Conservation (phyloP, 257 asterid genomes). For the Gentiana straminea region DNA sequence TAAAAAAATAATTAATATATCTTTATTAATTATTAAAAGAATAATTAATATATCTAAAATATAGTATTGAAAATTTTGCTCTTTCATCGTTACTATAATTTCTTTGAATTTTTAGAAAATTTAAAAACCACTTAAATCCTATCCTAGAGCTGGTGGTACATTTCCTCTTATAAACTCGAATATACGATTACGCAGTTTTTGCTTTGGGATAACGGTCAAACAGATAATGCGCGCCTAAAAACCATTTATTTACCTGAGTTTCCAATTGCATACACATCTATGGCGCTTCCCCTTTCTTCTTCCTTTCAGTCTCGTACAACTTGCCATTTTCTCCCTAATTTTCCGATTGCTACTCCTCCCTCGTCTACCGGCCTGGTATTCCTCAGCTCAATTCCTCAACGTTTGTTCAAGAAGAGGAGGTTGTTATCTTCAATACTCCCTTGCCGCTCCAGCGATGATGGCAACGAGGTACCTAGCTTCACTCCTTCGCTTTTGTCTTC, state of each 20-base stretch:
- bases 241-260: constrained; percentile 3
- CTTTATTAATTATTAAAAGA: too few relatives aligned
- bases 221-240: constrained; percentile 8
- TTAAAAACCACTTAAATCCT: constrained; percentile 46
- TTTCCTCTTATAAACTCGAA: constrained; percentile 5
- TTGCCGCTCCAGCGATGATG: constrained; percentile 44
- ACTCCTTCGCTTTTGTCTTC: not conserved
- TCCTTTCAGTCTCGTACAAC: constrained; percentile 17
- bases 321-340: constrained; percentile 13
- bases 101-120: not conserved
- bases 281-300: constrained; percentile 35
- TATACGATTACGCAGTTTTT: not conserved
- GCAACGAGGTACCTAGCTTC: constrained; percentile 33
- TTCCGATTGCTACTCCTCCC: constrained; percentile 6
- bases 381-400: constrained; percentile 17
- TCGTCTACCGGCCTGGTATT: constrained; percentile 1
- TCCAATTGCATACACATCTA: constrained; percentile 2
- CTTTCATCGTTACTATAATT: too few relatives aligned
- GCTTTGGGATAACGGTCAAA: constrained; percentile 21
- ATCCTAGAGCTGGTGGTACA: constrained; percentile 20
- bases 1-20: too few relatives aligned
- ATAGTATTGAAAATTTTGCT: too few relatives aligned
- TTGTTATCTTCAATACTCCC: constrained; percentile 6
- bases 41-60: too few relatives aligned
- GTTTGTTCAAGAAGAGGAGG: constrained; percentile 12